Percentiles rank a stretch among this genome's conserved stretches.
Conservation (phyloP, 805 yeast species). For the Kurtzmaniella fragi region DNA sequence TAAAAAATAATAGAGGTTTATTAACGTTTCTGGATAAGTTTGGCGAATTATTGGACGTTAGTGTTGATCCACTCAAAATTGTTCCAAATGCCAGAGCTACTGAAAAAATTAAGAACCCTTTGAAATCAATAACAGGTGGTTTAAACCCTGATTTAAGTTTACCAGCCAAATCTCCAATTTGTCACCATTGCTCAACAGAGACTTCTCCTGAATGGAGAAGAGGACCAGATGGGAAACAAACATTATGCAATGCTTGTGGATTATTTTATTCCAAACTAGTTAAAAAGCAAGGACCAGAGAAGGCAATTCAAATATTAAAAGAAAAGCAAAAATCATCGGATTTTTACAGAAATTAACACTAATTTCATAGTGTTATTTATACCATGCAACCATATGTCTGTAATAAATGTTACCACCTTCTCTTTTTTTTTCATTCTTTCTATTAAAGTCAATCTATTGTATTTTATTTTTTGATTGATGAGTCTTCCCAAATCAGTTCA, state of each 20-base stretch:
- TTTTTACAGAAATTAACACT: not conserved
- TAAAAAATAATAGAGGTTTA: too few species aligned
- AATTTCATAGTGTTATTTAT: not conserved
- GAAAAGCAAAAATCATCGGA: conserved; percentile 10
- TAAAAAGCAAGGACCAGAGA: conserved; percentile 40
- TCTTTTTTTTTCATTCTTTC: too few species aligned
- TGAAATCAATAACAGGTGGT: conserved; percentile 7
- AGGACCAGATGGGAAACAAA: conserved; percentile 80
- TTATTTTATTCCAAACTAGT: conserved; percentile 61
- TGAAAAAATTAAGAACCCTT: conserved; percentile 1
- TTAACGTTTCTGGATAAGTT: too few species aligned
- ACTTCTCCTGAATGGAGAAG: conserved; percentile 92
- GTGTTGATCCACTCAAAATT: not conserved
- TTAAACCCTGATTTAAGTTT: conserved; percentile 14
- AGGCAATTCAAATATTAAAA: conserved; percentile 34
- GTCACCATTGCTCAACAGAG: conserved; percentile 62
- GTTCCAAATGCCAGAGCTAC: conserved; percentile 1
- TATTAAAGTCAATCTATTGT: too few species aligned
- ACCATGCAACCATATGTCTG: too few species aligned
- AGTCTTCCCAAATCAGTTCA: too few species aligned
- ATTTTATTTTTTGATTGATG: too few species aligned
- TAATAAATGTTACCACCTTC: too few species aligned
- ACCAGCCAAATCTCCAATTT: conserved; percentile 6
- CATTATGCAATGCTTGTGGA: conserved; percentile 92
- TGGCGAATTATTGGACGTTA: conserved; percentile 1